phyloP scores from a whole-genome alignment of 2,329 filamentous ascomycete genomes.

The Paraphaeosphaeria sporulosa region DNA sequence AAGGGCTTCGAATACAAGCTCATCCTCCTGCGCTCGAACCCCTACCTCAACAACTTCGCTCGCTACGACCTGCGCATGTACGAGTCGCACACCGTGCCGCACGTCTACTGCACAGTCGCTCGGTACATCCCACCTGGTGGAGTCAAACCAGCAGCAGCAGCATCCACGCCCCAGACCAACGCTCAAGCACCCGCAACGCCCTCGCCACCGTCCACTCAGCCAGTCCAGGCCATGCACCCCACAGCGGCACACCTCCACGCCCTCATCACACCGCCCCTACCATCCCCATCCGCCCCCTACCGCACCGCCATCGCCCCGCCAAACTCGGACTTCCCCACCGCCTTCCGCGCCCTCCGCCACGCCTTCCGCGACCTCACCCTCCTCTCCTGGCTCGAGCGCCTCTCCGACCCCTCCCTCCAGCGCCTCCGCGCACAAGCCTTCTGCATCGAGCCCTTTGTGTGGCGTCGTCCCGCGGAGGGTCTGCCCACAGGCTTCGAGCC shows the following conservation, averaged over 20 bases:
- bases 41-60: conserved; percentile 60
- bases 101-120: conserved; percentile 40
- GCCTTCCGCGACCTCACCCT: conserved; percentile 51
- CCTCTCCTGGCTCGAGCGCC: conserved; percentile 52
- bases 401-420: conserved; percentile 28
- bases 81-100: conserved; percentile 41
- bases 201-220: neutral
- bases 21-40: conserved; percentile 63
- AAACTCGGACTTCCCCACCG: conserved; percentile 40
- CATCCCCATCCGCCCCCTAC: conserved; percentile 20
- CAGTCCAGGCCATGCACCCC: neutral
- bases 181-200: conserved; percentile 21
- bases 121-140: conserved; percentile 32
- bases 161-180: neutral
- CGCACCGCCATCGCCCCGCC: conserved; percentile 38
- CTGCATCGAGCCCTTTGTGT: conserved; percentile 39
- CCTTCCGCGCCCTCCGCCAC: conserved; percentile 48
- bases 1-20: conserved; percentile 71
- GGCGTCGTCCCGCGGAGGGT: conserved; percentile 19
- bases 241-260: conserved; percentile 23
- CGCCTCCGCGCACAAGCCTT: conserved; percentile 24
- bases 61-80: conserved; percentile 54
- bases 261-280: conserved; percentile 17
- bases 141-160: neutral
- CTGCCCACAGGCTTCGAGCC: conserved; percentile 14